Percentiles rank a stretch among this genome's conserved stretches.
Evolutionary conservation across 495 filamentous ascomycete genomes (phyloP).

Genomic region (Neurospora tetrasperma): DNA sequence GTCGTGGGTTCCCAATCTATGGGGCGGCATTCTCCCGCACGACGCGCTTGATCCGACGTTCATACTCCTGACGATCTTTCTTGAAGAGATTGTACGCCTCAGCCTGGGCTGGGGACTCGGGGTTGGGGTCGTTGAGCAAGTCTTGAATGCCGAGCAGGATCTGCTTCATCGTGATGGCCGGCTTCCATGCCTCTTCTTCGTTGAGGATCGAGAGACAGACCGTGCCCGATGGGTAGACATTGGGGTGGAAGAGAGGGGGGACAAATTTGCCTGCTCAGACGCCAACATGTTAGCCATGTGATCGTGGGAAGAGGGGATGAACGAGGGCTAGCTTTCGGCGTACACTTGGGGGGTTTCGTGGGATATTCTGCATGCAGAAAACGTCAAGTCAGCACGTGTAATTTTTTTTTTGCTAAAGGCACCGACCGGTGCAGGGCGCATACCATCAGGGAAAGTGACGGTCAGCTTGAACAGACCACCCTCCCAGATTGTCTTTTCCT

Average conservation of each 20-base stretch:
- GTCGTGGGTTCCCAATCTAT: conserved; percentile 9
- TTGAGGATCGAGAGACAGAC: conserved; percentile 97
- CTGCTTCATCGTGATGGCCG: conserved; percentile 95
- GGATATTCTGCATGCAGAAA: conserved; percentile 67
- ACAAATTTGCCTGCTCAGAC: conserved; percentile 75
- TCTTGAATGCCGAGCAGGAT: conserved; percentile 95
- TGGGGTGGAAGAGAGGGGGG: conserved; percentile 94
- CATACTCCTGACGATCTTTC: conserved; percentile 78
- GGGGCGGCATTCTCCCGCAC: conserved; percentile 75
- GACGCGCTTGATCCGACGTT: conserved; percentile 73
- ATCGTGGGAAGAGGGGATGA: conserved; percentile 1
- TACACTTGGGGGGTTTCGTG: conserved; percentile 98
- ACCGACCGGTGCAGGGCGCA: conserved; percentile 20
- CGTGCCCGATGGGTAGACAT: conserved; percentile 96
- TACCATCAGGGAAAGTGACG: conserved; percentile 90
- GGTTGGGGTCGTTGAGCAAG: conserved; percentile 91
- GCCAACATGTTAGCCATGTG: conserved; percentile 16
- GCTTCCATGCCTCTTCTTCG: conserved; percentile 97
- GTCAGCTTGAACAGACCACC: conserved; percentile 91
- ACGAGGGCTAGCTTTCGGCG: conserved; percentile 15
- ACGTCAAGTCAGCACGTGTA: conserved; percentile 6
- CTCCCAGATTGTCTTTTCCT: conserved; percentile 93
- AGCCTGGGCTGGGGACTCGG: conserved; percentile 91
- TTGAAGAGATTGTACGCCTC: conserved; percentile 97
- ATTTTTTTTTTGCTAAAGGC: neutral